Conservation (phyloP, 139 green algal genomes). For the Chlorella ohadii region DNA sequence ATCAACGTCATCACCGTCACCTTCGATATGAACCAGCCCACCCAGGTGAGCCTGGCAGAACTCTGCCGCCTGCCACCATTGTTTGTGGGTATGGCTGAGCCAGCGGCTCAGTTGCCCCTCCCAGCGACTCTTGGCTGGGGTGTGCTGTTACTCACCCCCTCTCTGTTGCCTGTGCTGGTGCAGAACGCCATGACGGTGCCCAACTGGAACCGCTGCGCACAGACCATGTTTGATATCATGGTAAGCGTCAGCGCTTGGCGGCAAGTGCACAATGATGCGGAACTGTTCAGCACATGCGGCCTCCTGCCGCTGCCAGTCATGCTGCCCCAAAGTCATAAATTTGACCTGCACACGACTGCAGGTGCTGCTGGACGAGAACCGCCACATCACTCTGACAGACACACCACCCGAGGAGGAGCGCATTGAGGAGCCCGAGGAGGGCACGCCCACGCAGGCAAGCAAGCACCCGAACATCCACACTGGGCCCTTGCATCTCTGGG, state of each 20-base stretch:
- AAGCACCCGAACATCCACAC: too few relatives aligned
- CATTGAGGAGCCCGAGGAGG: slow-evolving; percentile 57
- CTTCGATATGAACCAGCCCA: slow-evolving; percentile 93
- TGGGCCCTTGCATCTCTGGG: too few relatives aligned
- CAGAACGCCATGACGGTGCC: slow-evolving; percentile 75
- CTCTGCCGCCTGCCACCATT: too few relatives aligned
- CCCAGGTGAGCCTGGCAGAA: slow-evolving; percentile 53
- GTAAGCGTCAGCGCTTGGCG: background rate
- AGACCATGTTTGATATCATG: slow-evolving; percentile 69
- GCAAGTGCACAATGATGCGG: too few relatives aligned
- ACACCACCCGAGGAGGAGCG: slow-evolving; percentile 73
- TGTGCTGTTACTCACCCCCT: too few relatives aligned
- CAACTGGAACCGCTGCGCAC: slow-evolving; percentile 85
- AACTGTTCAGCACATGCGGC: too few relatives aligned
- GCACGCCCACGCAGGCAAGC: slow-evolving; percentile 9
- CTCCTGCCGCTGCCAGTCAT: background rate
- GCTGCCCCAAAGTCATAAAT: too few relatives aligned
- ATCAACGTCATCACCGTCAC: slow-evolving; percentile 88
- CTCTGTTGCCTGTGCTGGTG: background rate
- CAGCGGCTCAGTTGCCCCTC: too few relatives aligned
- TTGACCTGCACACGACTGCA: background rate
- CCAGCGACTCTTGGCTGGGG: too few relatives aligned
- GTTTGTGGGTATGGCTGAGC: too few relatives aligned
- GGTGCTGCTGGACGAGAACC: slow-evolving; percentile 15
- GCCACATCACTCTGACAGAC: slow-evolving; percentile 64